phyloP scores from a whole-genome alignment of 2,329 filamentous ascomycete genomes.

The Aspergillus hiratsukae region DNA sequence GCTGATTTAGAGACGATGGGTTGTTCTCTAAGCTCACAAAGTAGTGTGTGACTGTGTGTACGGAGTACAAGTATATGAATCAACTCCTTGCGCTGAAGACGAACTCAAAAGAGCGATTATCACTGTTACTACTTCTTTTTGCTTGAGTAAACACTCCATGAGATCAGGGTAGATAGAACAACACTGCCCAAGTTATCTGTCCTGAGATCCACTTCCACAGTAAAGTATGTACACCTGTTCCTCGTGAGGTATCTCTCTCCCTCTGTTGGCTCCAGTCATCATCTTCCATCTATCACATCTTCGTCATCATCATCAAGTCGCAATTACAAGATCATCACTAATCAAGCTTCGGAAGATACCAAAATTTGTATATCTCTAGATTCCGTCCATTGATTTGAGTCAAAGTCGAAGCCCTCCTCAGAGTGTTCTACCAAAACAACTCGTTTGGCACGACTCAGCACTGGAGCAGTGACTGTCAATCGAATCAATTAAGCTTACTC shows the following conservation, averaged over 20 bases:
- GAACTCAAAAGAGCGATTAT: not conserved
- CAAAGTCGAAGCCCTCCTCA: not conserved
- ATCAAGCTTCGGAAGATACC: not conserved
- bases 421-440: not conserved
- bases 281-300: not conserved
- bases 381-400: not conserved
- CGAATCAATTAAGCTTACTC: not conserved
- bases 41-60: too few species aligned
- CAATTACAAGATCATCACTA: not conserved
- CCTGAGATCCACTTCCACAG: not conserved
- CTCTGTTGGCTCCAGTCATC: conserved; percentile 4
- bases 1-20: not conserved
- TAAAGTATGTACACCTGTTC: conserved; percentile 45
- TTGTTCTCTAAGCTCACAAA: not conserved
- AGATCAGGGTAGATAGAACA: not conserved
- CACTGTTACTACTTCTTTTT: not conserved
- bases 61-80: not conserved
- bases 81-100: not conserved
- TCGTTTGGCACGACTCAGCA: not conserved
- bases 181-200: not conserved
- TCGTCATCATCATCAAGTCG: not conserved
- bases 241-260: not conserved
- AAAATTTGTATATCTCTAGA: not conserved
- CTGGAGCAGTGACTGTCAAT: not conserved
- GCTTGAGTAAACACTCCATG: not conserved